These are phyloP conservation scores for Cystobasidium onofrii DNA, from an alignment of 768 basidiomycete species.

Conservation along the genomic window DNA sequence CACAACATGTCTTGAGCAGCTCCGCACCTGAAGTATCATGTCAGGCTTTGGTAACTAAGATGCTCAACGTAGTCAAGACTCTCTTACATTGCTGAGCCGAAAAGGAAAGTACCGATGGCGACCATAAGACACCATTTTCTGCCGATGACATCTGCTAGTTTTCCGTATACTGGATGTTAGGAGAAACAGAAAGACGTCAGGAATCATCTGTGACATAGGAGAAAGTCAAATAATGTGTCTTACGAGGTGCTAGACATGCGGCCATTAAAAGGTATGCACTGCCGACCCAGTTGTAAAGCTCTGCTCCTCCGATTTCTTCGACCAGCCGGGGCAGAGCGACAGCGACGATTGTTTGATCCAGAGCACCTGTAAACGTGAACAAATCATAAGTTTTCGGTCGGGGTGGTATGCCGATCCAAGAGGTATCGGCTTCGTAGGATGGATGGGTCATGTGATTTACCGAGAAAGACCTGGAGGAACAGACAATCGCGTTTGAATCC, in stretches of 20 bases:
- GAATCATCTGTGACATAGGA: no score
- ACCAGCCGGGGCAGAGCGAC: slow-evolving; percentile 15
- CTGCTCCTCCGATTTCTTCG: slow-evolving; percentile 28
- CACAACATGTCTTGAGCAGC: slow-evolving; percentile 69
- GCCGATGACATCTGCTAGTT: slow-evolving; percentile 45
- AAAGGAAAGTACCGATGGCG: slow-evolving; percentile 59
- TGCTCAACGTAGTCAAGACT: no score
- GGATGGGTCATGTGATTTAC: background rate
- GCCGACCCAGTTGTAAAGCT: slow-evolving; percentile 29
- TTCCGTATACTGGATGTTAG: slow-evolving; percentile 27
- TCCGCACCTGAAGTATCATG: slow-evolving; percentile 55
- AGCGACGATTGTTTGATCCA: slow-evolving; percentile 23
- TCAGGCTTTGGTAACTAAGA: no score
- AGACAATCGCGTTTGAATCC: background rate
- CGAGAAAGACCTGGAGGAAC: background rate
- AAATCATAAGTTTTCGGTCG: background rate
- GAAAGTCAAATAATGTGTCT: background rate
- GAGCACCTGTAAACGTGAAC: background rate
- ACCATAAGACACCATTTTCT: slow-evolving; percentile 65
- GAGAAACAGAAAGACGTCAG: background rate
- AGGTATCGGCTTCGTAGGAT: background rate
- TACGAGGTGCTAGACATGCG: slow-evolving; percentile 18
- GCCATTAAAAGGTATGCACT: slow-evolving; percentile 32
- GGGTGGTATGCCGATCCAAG: background rate
- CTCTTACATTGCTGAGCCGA: slow-evolving; percentile 47